Conservation (phyloP, 2,329 filamentous ascomycete genomes). For the Microdochium nivale region DNA sequence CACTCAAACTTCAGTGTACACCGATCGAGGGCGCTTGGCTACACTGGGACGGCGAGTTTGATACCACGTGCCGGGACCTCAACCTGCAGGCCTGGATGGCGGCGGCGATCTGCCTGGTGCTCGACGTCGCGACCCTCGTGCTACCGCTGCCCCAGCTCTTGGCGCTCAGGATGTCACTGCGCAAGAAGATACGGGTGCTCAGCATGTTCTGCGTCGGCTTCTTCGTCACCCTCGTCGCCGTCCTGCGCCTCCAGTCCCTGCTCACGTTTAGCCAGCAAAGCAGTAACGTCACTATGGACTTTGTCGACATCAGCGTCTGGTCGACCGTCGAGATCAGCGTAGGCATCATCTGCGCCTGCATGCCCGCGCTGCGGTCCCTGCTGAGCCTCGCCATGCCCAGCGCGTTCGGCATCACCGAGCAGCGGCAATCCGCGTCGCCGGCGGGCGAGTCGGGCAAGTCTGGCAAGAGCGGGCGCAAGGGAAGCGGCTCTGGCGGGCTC, state of each 20-base stretch:
- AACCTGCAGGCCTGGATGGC: constrained; percentile 22
- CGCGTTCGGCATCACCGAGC: constrained; percentile 13
- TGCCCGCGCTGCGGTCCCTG: constrained; percentile 22
- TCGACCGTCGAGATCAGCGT: constrained; percentile 23
- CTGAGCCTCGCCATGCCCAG: constrained; percentile 16
- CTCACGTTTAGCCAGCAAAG: constrained; percentile 16
- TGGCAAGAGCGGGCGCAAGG: too few species aligned
- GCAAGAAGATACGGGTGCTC: constrained; percentile 23
- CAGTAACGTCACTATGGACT: constrained; percentile 18
- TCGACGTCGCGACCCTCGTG: constrained; percentile 20
- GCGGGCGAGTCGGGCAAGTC: too few species aligned
- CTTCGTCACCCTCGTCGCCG: constrained; percentile 21
- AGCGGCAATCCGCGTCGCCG: background rate
- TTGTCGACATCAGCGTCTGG: constrained; percentile 20
- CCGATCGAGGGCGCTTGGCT: constrained; percentile 20
- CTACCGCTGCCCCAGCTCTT: constrained; percentile 21
- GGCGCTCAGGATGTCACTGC: constrained; percentile 16
- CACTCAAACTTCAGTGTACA: constrained; percentile 22
- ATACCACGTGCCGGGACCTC: constrained; percentile 20
- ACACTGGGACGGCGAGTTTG: constrained; percentile 21
- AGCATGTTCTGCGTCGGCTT: constrained; percentile 25
- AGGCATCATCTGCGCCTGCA: constrained; percentile 21
- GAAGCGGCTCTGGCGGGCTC: background rate
- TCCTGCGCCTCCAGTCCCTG: constrained; percentile 17
- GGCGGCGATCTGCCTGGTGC: constrained; percentile 19